These are phyloP conservation scores for Colletotrichum echinochloae DNA, from an alignment of 2,329 filamentous ascomycete species.

Conservation along the genomic window DNA sequence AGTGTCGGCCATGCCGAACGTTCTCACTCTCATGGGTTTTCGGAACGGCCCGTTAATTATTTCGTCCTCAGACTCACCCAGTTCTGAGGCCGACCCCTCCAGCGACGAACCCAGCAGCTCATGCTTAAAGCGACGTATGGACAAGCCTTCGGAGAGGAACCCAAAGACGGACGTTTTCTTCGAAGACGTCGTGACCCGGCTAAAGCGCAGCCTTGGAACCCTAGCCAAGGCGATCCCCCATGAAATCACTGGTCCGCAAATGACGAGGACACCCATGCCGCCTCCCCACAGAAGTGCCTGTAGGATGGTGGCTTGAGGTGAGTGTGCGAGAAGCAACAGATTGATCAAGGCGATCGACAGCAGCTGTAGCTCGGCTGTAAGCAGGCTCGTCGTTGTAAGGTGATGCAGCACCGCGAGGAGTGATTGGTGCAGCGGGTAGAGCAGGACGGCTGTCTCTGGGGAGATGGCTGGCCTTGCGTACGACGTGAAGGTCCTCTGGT, in stretches of 20 bases:
- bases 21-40: conserved; percentile 45
- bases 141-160: conserved; percentile 55
- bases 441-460: conserved; percentile 69
- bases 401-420: conserved; percentile 80
- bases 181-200: conserved; percentile 60
- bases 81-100: conserved; percentile 50
- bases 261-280: conserved; percentile 80
- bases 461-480: conserved; percentile 51
- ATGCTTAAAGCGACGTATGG: conserved; percentile 61
- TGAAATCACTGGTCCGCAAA: conserved; percentile 78
- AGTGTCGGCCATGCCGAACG: conserved; percentile 44
- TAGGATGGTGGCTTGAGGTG: conserved; percentile 86
- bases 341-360: conserved; percentile 87
- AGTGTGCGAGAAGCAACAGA: conserved; percentile 79
- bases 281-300: conserved; percentile 88
- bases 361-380: conserved; percentile 88
- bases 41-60: conserved; percentile 16
- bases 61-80: conserved; percentile 47
- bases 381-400: conserved; percentile 88
- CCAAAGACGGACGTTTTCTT: conserved; percentile 53
- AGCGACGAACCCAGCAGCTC: conserved; percentile 50
- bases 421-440: conserved; percentile 88
- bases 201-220: conserved; percentile 92
- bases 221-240: conserved; percentile 89
- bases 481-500: not conserved